A percentile compares a stretch with the other conserved stretches of the same genome.
Conservation (phyloP, 441 rosid genomes). For the Geranium incanum region DNA sequence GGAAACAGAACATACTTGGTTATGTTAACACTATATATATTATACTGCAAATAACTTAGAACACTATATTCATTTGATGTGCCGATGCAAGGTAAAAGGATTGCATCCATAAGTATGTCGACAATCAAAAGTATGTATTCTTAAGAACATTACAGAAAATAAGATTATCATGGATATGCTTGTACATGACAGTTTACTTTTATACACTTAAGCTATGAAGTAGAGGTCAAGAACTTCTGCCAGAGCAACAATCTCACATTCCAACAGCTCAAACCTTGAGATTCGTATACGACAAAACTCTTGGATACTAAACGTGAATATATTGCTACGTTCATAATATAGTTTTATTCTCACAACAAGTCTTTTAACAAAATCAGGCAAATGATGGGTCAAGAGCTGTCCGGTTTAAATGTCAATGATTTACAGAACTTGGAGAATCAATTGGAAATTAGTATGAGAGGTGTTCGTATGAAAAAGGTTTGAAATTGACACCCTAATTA, state of each 20-base stretch:
- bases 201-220: neutral
- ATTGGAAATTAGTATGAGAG: conserved; percentile 50
- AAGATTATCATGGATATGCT: neutral
- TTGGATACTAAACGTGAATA: neutral
- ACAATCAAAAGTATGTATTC: neutral
- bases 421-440: conserved; percentile 64
- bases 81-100: neutral
- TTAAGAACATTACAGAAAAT: neutral
- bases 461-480: conserved; percentile 62
- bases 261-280: neutral
- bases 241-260: neutral
- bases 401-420: conserved; percentile 55
- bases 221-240: neutral
- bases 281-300: neutral
- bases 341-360: neutral
- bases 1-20: neutral
- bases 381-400: conserved; percentile 93
- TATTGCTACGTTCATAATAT: neutral
- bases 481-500: conserved; percentile 11
- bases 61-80: neutral
- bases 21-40: neutral
- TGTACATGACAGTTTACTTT: neutral
- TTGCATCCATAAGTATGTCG: neutral
- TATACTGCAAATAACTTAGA: neutral
- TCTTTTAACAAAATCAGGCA: conserved; percentile 43